Evolutionary conservation across 2,329 filamentous ascomycete genomes (phyloP), one percentile per base, ranked within the genome.

Genomic region (Emmonsia crescens): DNA sequence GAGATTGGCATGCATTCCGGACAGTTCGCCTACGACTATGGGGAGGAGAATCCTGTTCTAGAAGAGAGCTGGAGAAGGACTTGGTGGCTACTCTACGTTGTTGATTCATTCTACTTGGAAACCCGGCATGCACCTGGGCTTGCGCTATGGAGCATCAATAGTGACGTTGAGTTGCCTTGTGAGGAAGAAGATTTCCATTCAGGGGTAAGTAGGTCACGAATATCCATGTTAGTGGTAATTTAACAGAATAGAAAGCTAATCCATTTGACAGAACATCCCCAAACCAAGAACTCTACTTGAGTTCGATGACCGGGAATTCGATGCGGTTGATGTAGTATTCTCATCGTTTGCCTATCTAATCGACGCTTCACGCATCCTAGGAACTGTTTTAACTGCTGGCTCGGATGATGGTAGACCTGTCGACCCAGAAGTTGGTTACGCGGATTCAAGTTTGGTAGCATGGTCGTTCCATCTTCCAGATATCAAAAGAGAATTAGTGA

Each of bases 31-130:
- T 73, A 79, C 0, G 73, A 81, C 6, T 77, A 89, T 66, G 86
- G 87, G 14, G 77, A 80, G 46, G 82, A 83, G 3, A 64, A 67
- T 33, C 42, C 59, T 16, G 60, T 67, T 2, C 38, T 68, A 5
- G 62, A 63, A 46, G 73, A 74, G 65, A 67, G 66, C 71, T 91
- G 88, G 73, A 69, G 73, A 56, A 66, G 73, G 19, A 74, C 73
- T 8, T 75, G 72, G 72, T 74, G 73, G 72, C 67, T 67, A 64
- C 44, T 74, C 29, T 92, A 86, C 70, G 82, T 88, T 16, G 82
- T 89, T 10, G 90, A 94, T 69, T 88, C 86, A 59, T 87, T 92
- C 80, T 83, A 92, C 65, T 87, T 89, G 2, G 89, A 88, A 4
- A 86, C 66, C 36, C 61, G 68, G n/a, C 68, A 67, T 8, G 69